A percentile compares a stretch with the other conserved stretches of the same genome.
Conservation (phyloP, 176 grass and related monocot genomes). For the Phyllostachys edulis region DNA sequence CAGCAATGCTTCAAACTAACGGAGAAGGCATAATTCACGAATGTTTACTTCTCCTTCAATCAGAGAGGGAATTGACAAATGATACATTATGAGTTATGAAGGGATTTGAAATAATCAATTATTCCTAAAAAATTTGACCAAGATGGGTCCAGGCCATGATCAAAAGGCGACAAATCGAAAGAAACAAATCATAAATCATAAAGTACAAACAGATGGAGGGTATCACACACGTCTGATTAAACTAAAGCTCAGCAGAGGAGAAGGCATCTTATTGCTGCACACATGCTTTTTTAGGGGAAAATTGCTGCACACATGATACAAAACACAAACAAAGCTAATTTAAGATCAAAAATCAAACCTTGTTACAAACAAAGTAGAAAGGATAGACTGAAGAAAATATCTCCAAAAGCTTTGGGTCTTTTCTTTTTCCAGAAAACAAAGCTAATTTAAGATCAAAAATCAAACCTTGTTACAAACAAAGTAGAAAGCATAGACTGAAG, state of each 20-base stretch:
- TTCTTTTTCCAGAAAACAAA: neutral
- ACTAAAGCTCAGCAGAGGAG: neutral
- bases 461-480: too few relatives aligned
- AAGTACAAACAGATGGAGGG: neutral
- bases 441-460: neutral
- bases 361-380: too few relatives aligned
- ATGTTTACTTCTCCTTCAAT: conserved; percentile 23
- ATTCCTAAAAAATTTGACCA: neutral
- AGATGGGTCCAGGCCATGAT: neutral
- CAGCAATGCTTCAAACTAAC: neutral
- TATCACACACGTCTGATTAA: conserved; percentile 14
- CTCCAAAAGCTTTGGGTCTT: neutral
- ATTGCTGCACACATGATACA: neutral
- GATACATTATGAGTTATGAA: neutral
- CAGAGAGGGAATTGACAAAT: conserved; percentile 17
- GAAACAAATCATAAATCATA: conserved; percentile 12
- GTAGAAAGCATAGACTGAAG: neutral
- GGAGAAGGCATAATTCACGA: neutral
- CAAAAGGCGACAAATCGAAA: conserved; percentile 14
- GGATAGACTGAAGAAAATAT: neutral
- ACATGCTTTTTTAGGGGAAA: neutral
- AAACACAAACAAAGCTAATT: neutral
- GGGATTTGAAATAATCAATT: too few relatives aligned
- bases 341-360: neutral
- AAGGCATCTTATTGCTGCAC: neutral